These are phyloP conservation scores for Pythium biforme DNA, from an alignment of 352 stramenopile genomes.

Conservation along the genomic window DNA sequence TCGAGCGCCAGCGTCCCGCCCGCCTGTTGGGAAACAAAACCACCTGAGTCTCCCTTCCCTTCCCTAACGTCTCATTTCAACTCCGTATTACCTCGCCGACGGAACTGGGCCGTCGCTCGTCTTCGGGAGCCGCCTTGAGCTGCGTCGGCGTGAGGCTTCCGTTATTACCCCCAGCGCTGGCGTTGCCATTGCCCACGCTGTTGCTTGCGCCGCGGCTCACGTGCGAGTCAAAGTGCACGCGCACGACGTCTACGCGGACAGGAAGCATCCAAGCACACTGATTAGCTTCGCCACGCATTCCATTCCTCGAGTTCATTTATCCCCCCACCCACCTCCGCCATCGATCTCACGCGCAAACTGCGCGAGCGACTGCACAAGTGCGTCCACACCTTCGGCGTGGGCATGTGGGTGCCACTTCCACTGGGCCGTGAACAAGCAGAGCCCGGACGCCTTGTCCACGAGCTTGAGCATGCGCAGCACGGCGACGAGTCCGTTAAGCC, in stretches of 20 bases:
- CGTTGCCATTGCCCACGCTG: conserved; percentile 14
- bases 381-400: conserved; percentile 66
- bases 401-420: conserved; percentile 83
- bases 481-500: conserved; percentile 36
- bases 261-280: background rate
- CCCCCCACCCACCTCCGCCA: conserved; percentile 45
- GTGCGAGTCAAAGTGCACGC: conserved; percentile 63
- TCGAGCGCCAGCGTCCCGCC: conserved; percentile 49
- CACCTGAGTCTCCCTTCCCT: background rate
- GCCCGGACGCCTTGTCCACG: conserved; percentile 59
- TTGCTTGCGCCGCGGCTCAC: conserved; percentile 17
- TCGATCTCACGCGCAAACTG: conserved; percentile 88
- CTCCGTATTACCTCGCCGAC: conserved; percentile 11
- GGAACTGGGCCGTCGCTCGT: conserved; percentile 24
- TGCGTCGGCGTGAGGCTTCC: conserved; percentile 21
- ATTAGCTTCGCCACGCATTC: background rate
- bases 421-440: conserved; percentile 73
- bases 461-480: conserved; percentile 77
- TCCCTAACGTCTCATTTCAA: too few relatives aligned
- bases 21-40: background rate
- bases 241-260: conserved; percentile 48
- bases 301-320: background rate
- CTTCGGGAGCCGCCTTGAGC: conserved; percentile 16
- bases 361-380: conserved; percentile 79
- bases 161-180: conserved; percentile 6